Evolutionary conservation across 257 asterid genomes (phyloP).

Genomic region (Nicotiana attenuata): DNA sequence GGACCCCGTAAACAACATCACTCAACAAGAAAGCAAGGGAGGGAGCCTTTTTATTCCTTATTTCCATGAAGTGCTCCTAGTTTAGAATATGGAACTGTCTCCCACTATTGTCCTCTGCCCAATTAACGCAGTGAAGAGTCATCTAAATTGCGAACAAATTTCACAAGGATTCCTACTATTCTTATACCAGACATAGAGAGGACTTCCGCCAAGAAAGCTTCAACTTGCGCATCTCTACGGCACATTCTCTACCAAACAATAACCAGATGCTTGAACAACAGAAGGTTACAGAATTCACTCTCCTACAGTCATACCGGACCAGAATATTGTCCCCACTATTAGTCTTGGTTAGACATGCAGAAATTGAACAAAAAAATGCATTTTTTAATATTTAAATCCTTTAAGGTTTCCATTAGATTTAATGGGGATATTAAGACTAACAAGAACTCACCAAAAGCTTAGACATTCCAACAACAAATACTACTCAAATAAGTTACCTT

Average conservation of each 20-base stretch:
- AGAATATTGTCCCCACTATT: not conserved
- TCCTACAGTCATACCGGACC: not conserved
- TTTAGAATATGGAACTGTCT: not conserved
- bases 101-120: not conserved
- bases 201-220: not conserved
- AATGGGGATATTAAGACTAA: not conserved
- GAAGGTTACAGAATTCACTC: not conserved
- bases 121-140: not conserved
- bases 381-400: not conserved
- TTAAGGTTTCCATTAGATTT: not conserved
- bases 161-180: not conserved
- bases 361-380: too few species aligned
- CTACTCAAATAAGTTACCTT: slow-evolving; percentile 44
- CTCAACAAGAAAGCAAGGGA: not conserved
- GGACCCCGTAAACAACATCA: not conserved
- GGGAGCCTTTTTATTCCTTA: not conserved
- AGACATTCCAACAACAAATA: slow-evolving; percentile 11
- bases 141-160: not conserved
- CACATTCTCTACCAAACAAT: not conserved
- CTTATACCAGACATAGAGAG: not conserved
- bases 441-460: not conserved
- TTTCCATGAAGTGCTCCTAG: not conserved
- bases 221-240: not conserved
- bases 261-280: not conserved
- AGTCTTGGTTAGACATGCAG: not conserved